These are phyloP conservation scores for Hordeum pubiflorum DNA, from an alignment of 202 grass and related monocot species.

Conservation along the genomic window DNA sequence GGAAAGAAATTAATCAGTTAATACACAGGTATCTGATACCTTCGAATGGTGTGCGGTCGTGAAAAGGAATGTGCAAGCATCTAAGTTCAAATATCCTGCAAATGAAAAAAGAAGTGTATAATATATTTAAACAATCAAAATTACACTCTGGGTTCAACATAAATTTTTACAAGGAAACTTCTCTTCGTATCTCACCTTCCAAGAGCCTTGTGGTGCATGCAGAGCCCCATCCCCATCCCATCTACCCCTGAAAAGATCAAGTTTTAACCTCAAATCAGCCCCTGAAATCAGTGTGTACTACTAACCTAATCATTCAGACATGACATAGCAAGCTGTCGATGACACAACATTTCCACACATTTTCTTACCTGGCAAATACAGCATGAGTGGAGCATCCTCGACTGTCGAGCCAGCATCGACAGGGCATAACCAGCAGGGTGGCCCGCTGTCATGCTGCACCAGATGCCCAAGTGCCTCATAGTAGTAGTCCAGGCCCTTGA, in stretches of 20 bases:
- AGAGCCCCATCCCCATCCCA: constrained; percentile 60
- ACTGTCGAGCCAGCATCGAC: constrained; percentile 18
- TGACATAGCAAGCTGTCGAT: not conserved
- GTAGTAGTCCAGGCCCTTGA: constrained; percentile 39
- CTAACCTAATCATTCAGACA: not conserved
- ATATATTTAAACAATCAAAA: not conserved
- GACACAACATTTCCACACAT: not conserved
- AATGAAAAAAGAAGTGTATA: not conserved
- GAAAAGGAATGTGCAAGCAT: constrained; percentile 65
- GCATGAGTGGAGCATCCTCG: constrained; percentile 45
- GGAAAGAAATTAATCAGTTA: not conserved
- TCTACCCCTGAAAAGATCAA: constrained; percentile 34
- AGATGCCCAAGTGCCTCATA: constrained; percentile 34
- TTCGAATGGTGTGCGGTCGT: constrained; percentile 62
- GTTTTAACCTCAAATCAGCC: not conserved
- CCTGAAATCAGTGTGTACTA: not conserved
- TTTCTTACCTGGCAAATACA: constrained; percentile 53
- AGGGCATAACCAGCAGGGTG: constrained; percentile 46
- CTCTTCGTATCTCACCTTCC: constrained; percentile 38
- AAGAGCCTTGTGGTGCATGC: constrained; percentile 77
- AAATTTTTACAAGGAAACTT: not conserved
- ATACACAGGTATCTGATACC: constrained; percentile 22
- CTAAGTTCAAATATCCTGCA: constrained; percentile 67
- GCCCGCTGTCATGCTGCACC: constrained; percentile 41
- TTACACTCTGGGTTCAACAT: not conserved